A percentile compares a stretch with the other conserved stretches of the same genome.
Conservation (phyloP, 129 eudicot species). For the Apium graveolens region DNA sequence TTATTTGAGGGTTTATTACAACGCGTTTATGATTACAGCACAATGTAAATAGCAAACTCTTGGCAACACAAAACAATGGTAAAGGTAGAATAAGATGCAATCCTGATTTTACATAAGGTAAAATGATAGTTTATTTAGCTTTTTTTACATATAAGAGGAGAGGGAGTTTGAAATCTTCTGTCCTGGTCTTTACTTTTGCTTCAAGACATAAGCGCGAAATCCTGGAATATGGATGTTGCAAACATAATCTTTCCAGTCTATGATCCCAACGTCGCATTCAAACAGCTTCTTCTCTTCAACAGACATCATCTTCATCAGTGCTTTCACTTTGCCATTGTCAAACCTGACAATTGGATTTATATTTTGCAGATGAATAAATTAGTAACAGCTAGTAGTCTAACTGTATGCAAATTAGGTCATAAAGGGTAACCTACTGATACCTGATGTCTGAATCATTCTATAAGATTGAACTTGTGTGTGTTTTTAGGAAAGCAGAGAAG, state of each 20-base stretch:
- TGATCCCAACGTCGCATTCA: constrained; percentile 12
- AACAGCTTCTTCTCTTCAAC: constrained; percentile 16
- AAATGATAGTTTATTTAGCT: too few relatives aligned
- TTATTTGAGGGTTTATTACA: too few relatives aligned
- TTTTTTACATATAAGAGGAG: too few relatives aligned
- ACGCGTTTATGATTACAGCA: neutral
- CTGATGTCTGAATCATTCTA: too few relatives aligned
- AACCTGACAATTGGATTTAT: constrained; percentile 8
- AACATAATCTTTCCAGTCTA: constrained; percentile 31
- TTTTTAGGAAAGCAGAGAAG: too few relatives aligned
- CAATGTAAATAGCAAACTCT: neutral
- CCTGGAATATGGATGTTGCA: constrained; percentile 31
- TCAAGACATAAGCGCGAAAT: constrained; percentile 16
- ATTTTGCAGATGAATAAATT: neutral
- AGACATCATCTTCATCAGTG: neutral
- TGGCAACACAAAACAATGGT: neutral
- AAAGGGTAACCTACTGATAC: too few relatives aligned
- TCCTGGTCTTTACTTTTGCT: constrained; percentile 2
- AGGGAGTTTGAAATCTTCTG: neutral
- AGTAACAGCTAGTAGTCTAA: neutral
- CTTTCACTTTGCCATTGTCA: constrained; percentile 19
- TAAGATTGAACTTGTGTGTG: too few relatives aligned
- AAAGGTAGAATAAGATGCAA: neutral
- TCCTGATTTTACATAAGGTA: neutral
- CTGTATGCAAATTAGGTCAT: neutral